Percentiles rank a stretch among this genome's conserved stretches.
Evolutionary conservation across 31 red algal genomes (phyloP).

Genomic region (Asparagopsis taxiformis): DNA sequence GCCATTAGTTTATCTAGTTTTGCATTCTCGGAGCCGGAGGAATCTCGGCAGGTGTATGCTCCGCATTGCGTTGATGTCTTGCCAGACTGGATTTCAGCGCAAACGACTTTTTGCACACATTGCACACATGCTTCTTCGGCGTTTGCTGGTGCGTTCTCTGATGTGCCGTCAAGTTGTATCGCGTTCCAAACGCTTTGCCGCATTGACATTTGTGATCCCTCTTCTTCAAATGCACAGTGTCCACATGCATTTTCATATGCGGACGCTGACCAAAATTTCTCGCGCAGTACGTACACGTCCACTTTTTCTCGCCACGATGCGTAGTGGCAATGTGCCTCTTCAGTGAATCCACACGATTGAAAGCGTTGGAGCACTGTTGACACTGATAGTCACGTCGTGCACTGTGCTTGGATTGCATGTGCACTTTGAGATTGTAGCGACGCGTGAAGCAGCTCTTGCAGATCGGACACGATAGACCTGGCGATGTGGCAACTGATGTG

Average conservation of each 20-base stretch:
- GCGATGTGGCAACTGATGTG: conserved; percentile 26
- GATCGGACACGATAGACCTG: conserved; percentile 19
- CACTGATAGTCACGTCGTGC: conserved; percentile 40
- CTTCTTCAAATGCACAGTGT: conserved; percentile 45
- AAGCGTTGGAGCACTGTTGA: conserved; percentile 21
- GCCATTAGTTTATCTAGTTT: too few relatives aligned
- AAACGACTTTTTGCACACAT: conserved; percentile 43
- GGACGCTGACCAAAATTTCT: conserved; percentile 49
- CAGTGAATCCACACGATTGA: conserved; percentile 43
- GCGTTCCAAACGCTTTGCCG: conserved; percentile 38
- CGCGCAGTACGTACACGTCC: conserved; percentile 37
- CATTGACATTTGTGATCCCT: conserved; percentile 49
- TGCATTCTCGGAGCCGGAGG: too few relatives aligned
- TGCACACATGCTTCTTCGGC: conserved; percentile 44
- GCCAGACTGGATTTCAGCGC: conserved; percentile 53
- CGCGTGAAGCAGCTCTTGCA: conserved; percentile 44
- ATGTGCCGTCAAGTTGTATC: conserved; percentile 41
- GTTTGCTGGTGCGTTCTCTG: conserved; percentile 51
- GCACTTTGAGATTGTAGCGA: conserved; percentile 58
- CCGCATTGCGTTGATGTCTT: conserved; percentile 39
- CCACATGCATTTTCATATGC: conserved; percentile 52
- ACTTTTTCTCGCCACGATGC: conserved; percentile 47
- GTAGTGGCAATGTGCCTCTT: conserved; percentile 45
- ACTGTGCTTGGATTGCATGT: conserved; percentile 51
- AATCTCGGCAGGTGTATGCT: conserved; percentile 19